phyloP scores from a whole-genome alignment of 179 eudicot species.

The Dionaea muscipula region DNA sequence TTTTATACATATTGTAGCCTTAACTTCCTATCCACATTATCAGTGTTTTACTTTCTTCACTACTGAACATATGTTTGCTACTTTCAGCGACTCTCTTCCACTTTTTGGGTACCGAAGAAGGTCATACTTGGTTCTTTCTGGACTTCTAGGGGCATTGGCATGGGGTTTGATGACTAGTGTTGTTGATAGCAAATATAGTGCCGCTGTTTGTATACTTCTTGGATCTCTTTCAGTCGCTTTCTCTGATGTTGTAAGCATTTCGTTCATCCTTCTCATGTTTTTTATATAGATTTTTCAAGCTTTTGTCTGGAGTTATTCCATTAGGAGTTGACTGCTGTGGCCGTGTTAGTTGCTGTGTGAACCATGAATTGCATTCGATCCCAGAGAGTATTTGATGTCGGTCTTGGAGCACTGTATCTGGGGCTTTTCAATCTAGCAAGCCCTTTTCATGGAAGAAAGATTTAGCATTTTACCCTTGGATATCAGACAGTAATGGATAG shows the following conservation, averaged over 20 bases:
- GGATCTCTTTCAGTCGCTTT: conserved; percentile 99
- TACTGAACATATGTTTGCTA: conserved; percentile 3
- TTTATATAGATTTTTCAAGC: neutral
- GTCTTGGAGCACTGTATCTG: too few species aligned
- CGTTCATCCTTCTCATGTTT: neutral
- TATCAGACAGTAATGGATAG: too few species aligned
- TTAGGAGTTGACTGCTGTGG: too few species aligned
- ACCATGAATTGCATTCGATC: too few species aligned
- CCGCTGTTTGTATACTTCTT: conserved; percentile 80
- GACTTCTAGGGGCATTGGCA: conserved; percentile 91
- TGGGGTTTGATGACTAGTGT: conserved; percentile 90
- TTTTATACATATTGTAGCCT: neutral
- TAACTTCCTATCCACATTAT: neutral
- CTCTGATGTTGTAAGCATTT: conserved; percentile 90
- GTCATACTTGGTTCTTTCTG: conserved; percentile 84
- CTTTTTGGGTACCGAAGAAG: conserved; percentile 97
- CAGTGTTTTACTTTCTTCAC: neutral
- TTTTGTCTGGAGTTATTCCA: neutral
- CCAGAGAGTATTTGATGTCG: too few species aligned
- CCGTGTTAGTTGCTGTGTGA: too few species aligned
- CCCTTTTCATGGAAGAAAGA: too few species aligned
- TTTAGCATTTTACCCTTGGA: too few species aligned
- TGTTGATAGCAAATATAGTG: conserved; percentile 86
- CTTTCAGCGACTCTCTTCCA: conserved; percentile 78
- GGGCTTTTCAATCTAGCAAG: too few species aligned